A percentile compares a stretch with the other conserved stretches of the same genome.
phyloP scores from a whole-genome alignment of 305 asterid genomes.

The Plantago rigida region DNA sequence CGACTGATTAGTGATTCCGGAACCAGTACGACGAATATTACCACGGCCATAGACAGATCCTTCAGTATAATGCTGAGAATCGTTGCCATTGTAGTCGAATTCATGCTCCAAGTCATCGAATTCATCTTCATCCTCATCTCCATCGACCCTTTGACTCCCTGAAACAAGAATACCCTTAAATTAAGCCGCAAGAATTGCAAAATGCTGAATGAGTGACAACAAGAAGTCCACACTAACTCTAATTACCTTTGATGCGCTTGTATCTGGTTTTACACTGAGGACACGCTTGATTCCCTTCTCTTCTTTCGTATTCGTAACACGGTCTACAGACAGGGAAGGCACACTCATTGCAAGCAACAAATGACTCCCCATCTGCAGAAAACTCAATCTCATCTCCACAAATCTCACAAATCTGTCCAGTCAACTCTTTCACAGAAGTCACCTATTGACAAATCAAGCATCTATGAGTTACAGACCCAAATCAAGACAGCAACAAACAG shows the following conservation, averaged over 20 bases:
- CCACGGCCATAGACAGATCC: conserved; percentile 41
- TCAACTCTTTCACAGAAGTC: conserved; percentile 44
- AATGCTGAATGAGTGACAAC: conserved; percentile 1
- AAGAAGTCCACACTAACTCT: neutral
- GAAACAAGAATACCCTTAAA: conserved; percentile 18
- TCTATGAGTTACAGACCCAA: neutral
- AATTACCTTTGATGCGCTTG: conserved; percentile 40
- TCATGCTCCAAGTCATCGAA: conserved; percentile 70
- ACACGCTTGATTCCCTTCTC: conserved; percentile 45
- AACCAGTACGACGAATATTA: conserved; percentile 37
- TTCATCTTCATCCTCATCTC: conserved; percentile 73
- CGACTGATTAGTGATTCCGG: conserved; percentile 39
- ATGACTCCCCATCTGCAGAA: conserved; percentile 39
- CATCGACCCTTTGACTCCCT: conserved; percentile 67
- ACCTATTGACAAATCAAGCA: conserved; percentile 31
- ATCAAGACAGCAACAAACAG: neutral
- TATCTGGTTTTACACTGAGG: conserved; percentile 48
- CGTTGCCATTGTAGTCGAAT: conserved; percentile 37
- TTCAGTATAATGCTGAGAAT: conserved; percentile 41
- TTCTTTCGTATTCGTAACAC: conserved; percentile 45
- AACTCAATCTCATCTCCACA: conserved; percentile 48
- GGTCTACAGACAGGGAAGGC: conserved; percentile 46
- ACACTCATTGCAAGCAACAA: conserved; percentile 51
- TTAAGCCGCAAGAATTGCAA: conserved; percentile 4
- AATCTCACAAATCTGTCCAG: conserved; percentile 45